phyloP scores from a whole-genome alignment of 352 stramenopile genomes.

The Phytophthora fragariae region DNA sequence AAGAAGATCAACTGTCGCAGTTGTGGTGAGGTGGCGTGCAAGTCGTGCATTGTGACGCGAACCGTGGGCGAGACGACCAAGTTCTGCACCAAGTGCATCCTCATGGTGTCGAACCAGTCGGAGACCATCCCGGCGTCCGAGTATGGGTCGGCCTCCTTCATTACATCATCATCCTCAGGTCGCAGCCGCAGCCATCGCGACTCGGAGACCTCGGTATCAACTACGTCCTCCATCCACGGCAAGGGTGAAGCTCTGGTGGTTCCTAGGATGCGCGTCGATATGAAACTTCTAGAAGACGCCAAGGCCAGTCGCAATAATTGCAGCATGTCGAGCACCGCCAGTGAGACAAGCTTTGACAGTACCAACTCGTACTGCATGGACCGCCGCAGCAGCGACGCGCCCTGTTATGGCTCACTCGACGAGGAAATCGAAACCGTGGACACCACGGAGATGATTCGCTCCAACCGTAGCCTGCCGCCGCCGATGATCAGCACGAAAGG shows the following conservation, averaged over 20 bases:
- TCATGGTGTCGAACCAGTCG: conserved; percentile 58
- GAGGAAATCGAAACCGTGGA: conserved; percentile 54
- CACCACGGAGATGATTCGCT: conserved; percentile 47
- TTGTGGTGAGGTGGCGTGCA: conserved; percentile 82
- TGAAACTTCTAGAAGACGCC: conserved; percentile 51
- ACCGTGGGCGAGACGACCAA: conserved; percentile 59
- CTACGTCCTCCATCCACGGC: conserved; percentile 31
- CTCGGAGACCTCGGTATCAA: conserved; percentile 39
- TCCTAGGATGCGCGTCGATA: conserved; percentile 44
- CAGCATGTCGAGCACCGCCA: conserved; percentile 51
- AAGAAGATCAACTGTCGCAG: conserved; percentile 82
- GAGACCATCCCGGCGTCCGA: conserved; percentile 34
- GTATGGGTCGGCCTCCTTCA: conserved; percentile 42
- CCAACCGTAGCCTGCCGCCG: conserved; percentile 14
- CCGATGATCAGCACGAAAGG: conserved; percentile 18
- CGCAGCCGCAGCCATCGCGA: conserved; percentile 32
- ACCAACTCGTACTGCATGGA: conserved; percentile 43
- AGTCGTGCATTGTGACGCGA: conserved; percentile 73
- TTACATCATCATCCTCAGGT: conserved; percentile 40
- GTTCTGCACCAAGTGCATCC: conserved; percentile 81
- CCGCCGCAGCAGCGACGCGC: conserved; percentile 37
- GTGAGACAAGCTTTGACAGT: conserved; percentile 55
- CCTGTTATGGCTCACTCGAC: conserved; percentile 41
- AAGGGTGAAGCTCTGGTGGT: conserved; percentile 17
- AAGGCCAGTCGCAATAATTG: conserved; percentile 37